Conservation (phyloP, 441 rosid genomes). For the Croton setiger region DNA sequence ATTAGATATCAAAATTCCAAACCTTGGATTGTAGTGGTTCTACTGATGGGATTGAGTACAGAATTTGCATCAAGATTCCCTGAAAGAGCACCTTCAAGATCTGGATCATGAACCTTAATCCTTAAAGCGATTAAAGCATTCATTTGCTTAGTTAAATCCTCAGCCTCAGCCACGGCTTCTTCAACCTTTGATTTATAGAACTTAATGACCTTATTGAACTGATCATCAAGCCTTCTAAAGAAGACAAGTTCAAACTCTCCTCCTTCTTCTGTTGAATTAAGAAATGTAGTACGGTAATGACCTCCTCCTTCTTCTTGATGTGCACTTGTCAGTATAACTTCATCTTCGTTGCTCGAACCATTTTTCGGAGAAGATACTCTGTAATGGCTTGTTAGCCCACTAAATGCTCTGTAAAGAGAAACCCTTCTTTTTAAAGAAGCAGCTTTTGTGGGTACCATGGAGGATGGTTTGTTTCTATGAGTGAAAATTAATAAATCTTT, state of each 20-base stretch:
- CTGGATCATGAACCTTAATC: slow-evolving; percentile 57
- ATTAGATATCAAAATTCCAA: too few relatives aligned
- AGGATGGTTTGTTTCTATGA: slow-evolving; percentile 22
- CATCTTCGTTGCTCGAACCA: slow-evolving; percentile 34
- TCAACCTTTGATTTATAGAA: slow-evolving; percentile 54
- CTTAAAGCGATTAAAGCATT: slow-evolving; percentile 74
- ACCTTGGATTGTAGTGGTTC: slow-evolving; percentile 26
- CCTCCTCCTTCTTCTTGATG: slow-evolving; percentile 30
- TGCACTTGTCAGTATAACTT: slow-evolving; percentile 43
- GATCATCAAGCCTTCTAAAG: slow-evolving; percentile 60
- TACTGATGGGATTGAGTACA: slow-evolving; percentile 25
- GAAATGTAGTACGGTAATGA: slow-evolving; percentile 46
- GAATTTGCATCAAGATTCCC: slow-evolving; percentile 24
- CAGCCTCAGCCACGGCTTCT: slow-evolving; percentile 55
- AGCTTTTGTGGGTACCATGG: slow-evolving; percentile 13
- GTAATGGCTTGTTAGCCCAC: slow-evolving; percentile 52
- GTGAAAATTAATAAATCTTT: slow-evolving; percentile 34
- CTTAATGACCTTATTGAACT: slow-evolving; percentile 62
- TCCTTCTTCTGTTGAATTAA: slow-evolving; percentile 47
- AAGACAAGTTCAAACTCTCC: slow-evolving; percentile 60
- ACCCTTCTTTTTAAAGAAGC: slow-evolving; percentile 36
- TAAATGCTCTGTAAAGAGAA: slow-evolving; percentile 71
- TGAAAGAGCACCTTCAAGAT: slow-evolving; percentile 16
- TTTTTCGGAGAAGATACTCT: slow-evolving; percentile 30
- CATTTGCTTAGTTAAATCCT: slow-evolving; percentile 68